Evolutionary conservation across 345 rosid species (phyloP).

Genomic region (Rubroshorea leprosula): DNA sequence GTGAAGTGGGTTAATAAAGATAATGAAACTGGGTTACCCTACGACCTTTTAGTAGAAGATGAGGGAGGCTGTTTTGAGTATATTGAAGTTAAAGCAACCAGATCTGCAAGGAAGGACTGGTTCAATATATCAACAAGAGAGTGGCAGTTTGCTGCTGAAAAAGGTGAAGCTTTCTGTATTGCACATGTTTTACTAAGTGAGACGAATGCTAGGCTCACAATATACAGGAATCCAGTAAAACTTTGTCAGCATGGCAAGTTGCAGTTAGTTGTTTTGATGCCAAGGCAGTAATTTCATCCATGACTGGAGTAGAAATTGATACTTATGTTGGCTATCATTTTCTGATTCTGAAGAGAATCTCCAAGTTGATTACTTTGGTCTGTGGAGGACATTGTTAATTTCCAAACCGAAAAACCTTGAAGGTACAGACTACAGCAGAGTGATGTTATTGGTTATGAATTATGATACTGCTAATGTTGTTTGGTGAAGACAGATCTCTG

Average conservation of each 20-base stretch:
- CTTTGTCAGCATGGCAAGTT: conserved; percentile 64
- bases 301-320: too few species aligned
- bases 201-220: conserved; percentile 41
- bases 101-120: conserved; percentile 66
- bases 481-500: too few species aligned
- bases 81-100: conserved; percentile 85
- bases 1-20: conserved; percentile 81
- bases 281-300: conserved; percentile 24
- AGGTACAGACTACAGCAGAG: too few species aligned
- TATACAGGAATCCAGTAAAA: conserved; percentile 56
- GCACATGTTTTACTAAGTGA: conserved; percentile 59
- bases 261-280: conserved; percentile 67
- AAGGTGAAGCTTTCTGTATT: conserved; percentile 53
- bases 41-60: conserved; percentile 51
- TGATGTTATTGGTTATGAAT: too few species aligned
- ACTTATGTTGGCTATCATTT: too few species aligned
- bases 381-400: too few species aligned
- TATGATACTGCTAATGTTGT: too few species aligned
- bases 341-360: too few species aligned
- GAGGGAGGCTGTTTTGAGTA: conserved; percentile 34
- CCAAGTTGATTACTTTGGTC: too few species aligned
- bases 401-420: too few species aligned
- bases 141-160: conserved; percentile 75
- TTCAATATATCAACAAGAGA: conserved; percentile 68
- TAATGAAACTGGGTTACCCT: conserved; percentile 74